Evolutionary conservation across 768 basidiomycete species (phyloP).

Genomic region (Podaxis pistillaris): DNA sequence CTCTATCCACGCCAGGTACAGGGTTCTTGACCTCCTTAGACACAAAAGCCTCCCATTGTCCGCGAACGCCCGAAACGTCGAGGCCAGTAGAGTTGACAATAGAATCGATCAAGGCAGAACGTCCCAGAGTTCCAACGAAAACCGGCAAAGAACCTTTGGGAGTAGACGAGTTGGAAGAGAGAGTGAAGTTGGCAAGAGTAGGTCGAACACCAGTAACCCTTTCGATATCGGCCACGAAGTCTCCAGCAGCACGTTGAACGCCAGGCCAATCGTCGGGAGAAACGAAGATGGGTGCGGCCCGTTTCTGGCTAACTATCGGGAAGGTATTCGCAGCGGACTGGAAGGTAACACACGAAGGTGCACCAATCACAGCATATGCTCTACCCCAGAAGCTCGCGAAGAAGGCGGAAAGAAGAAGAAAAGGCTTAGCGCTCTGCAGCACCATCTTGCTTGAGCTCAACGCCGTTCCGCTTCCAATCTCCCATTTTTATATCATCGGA

Average conservation of each 20-base stretch:
- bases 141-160: constrained; percentile 30
- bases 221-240: constrained; percentile 60
- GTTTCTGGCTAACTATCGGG: constrained; percentile 41
- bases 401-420: constrained; percentile 5
- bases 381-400: constrained; percentile 5
- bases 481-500: constrained; percentile 1
- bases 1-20: constrained; percentile 52
- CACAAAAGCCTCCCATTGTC: constrained; percentile 66
- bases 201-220: constrained; percentile 55
- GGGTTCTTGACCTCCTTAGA: constrained; percentile 52
- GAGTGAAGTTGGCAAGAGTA: constrained; percentile 24
- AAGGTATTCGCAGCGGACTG: constrained; percentile 34
- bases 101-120: constrained; percentile 49
- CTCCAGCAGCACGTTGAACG: constrained; percentile 55
- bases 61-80: constrained; percentile 54
- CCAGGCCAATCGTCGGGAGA: constrained; percentile 63
- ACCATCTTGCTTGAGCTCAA: constrained; percentile 2
- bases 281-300: constrained; percentile 47
- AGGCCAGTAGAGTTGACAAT: constrained; percentile 52
- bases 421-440: neutral
- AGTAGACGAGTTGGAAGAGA: constrained; percentile 28
- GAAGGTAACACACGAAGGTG: constrained; percentile 46
- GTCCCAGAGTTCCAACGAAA: constrained; percentile 63
- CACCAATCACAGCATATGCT: constrained; percentile 38
- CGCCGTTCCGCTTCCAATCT: neutral